Base-by-base conservation (phyloP, 805 yeast genomes). In the Torulaspora maleeae region DNA sequence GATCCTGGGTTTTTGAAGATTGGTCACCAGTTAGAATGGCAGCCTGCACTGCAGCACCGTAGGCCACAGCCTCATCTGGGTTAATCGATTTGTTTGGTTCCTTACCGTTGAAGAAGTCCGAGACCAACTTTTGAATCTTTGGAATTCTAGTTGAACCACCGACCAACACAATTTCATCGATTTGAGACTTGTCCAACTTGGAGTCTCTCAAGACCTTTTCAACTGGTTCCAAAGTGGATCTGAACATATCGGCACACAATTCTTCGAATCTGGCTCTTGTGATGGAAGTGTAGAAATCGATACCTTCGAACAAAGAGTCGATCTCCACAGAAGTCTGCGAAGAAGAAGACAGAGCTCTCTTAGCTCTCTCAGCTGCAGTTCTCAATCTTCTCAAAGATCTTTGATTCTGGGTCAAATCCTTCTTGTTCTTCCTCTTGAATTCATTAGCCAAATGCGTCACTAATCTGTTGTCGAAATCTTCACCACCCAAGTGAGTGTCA, bases 81-180 rank as follows among this genome's bases (percentile, higher is more conserved):
- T 89, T 89, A 73, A 89, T 89, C 44, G 96, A 86, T 76, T 82
- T 86, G 79, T 87, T 87, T 73, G 95, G 95, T 75, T 89, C 95
- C 77, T 89, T 90, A 69, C 96, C 96, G 72, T 89, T 86, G 81
- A 90, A 89, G 83, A 83, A 89, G 73, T 90, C 97, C 57, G 95
- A 84, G 42, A 89, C 95, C 64, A 90, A 79, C 75, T 88, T 89
- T 77, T 89, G 96, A 58, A 90, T 83, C 77, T 86, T 89, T 76
- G 97, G 97, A 75, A 89, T 89, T 83, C 96, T 89, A 59, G 97
- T 90, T 54, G 97, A 89, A 73, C 96, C 96, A 79, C 97, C 97
- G 61, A 89, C 97, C 44, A 89, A 77, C 58, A 89, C 96, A 66
- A 89, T 86, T 77, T 90, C 96, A 71, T 89, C 77, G 59, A 90